Evolutionary conservation across 495 filamentous ascomycete species (phyloP), one percentile per base, ranked within the genome.

Genomic region (Venustampulla echinocandica): DNA sequence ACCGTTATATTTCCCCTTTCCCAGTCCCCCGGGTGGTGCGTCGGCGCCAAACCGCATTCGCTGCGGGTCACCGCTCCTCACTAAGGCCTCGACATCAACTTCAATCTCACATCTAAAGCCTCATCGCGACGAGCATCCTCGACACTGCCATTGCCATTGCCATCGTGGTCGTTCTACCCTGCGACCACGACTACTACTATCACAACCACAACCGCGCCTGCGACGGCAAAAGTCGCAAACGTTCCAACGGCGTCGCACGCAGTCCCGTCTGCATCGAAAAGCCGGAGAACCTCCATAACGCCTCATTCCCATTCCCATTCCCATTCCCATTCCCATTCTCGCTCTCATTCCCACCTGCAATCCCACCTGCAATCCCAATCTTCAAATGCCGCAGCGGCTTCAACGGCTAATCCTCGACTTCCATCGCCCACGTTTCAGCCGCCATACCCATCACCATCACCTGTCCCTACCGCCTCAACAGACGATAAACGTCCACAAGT

Each of bases 361-460:
- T 30, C 27, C 7, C 7, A 30, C 27, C n/a, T n/a, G n/a, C 27
- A 30, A 30, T 30, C 27, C n/a, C 27, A 7, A 22, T 35, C 17
- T 38, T 30, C 47, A 24, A 23, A 36, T 52, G 20, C 47, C 30
- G 38, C 50, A 43, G 50, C 49, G 46, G 47, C 10, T n/a, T 17
- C 37, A 45, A 48, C 52, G 37, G 50, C 64, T 19, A 64, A 60
- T 52, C 54, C 57, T 15, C 56, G 54, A 33, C 47, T 65, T 44
- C 51, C 64, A 37, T 59, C 64, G 10, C 51, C 64, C 19, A 54
- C 59, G 36, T 62, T 63, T 23, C 68, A 66, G 48, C 59, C 66
- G 40, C 22, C 52, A 13, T 59, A 65, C 49, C 56, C 64, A 17
- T 38, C 58, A 11, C 45, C 60, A 14, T 47, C 52, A 10, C 44